A percentile compares a stretch with the other conserved stretches of the same genome.
Conservation (phyloP, 1,139 yeast genomes). For the Keqinozyma sinolaborantium region DNA sequence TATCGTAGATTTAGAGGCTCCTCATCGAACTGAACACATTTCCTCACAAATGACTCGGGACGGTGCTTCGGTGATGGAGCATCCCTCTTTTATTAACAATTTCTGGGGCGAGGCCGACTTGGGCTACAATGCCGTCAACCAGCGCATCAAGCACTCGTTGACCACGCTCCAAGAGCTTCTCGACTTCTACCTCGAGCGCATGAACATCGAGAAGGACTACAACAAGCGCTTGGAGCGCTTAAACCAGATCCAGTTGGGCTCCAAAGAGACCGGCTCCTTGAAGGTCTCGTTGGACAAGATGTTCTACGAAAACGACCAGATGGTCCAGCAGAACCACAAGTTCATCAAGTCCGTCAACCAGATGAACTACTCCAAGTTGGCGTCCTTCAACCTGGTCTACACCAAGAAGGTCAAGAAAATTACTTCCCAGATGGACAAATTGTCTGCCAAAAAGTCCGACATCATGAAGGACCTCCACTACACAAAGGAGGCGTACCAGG, state of each 20-base stretch:
- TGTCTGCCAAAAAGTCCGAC: constrained; percentile 23
- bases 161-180: constrained; percentile 40
- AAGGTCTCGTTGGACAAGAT: constrained; percentile 60
- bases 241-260: constrained; percentile 47
- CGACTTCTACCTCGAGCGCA: constrained; percentile 46
- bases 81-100: constrained; percentile 31
- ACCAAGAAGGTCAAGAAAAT: constrained; percentile 28
- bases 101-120: constrained; percentile 42
- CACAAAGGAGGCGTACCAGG: constrained; percentile 53
- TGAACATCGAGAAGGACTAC: constrained; percentile 72
- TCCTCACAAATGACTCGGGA: too few relatives aligned
- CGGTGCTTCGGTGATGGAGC: too few relatives aligned
- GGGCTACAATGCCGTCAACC: constrained; percentile 31
- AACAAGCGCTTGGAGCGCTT: constrained; percentile 50
- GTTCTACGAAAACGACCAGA: constrained; percentile 44
- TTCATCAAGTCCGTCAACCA: constrained; percentile 29
- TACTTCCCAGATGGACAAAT: constrained; percentile 34
- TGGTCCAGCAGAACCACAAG: constrained; percentile 30
- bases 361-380: constrained; percentile 32
- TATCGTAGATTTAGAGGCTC: too few relatives aligned
- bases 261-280: constrained; percentile 57
- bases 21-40: too few relatives aligned
- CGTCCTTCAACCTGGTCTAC: constrained; percentile 27
- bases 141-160: constrained; percentile 29
- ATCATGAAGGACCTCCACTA: constrained; percentile 32